Evolutionary conservation across 805 yeast species (phyloP), one percentile per base, ranked within the genome.

Genomic region (Scheffersomyces coipomensis): DNA sequence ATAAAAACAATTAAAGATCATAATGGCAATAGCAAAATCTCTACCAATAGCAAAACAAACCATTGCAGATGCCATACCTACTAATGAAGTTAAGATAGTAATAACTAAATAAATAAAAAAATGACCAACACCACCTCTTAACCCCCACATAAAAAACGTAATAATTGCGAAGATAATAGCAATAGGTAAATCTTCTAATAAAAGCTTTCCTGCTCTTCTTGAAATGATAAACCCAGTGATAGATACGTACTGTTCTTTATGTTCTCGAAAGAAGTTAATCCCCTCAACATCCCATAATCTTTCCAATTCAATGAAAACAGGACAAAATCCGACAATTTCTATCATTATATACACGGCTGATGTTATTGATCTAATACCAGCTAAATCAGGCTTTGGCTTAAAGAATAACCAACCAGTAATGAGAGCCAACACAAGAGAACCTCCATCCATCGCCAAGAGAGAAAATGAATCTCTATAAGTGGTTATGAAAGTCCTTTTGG

Each of bases 321-420:
- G 72, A 24, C 60, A 48, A 42, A 69, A 69, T 1, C 73, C 75
- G 25, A 68, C 46, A 4, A 66, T 56, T 41, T 69, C 75, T 30
- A 69, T 37, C 49, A 64, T 48, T 5, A 63, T 65, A 45, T 68
- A 69, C 16, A 68, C 48, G 12, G 49, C 27, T 1, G 73, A 68
- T 1, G 71, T 68, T 17, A 55, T 55, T 2, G 95, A 73, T 45
- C 95, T 62, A 16, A 85, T 72, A 5, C 95, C 95, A 1, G 81
- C 72, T 25, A 81, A 46, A 10, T 77, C 67, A 2, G 73, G 70
- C 15, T 73, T 76, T 3, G 89, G 89, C 47, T 76, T 76, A 54
- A 62, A 83, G 52, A 82, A 88, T 30, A 88, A 73, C 89, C 93
- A 85, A 0, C 96, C 96, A 30, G 76, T 62, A n/a, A 80, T 62